Conservation (phyloP, 495 filamentous ascomycete genomes). For the Penicillium cinerascens region DNA sequence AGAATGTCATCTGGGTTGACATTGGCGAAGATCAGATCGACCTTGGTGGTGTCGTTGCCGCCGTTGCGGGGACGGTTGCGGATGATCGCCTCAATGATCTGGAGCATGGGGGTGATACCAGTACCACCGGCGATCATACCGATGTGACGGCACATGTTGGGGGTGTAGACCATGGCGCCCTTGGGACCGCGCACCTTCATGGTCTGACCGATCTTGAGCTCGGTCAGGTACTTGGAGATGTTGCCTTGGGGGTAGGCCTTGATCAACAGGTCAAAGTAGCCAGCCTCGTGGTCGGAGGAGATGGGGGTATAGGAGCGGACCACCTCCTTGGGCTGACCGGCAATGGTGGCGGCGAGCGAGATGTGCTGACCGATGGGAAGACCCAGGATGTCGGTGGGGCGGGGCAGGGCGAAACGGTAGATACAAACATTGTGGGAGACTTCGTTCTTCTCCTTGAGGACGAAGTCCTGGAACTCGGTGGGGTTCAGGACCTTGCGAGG, state of each 20-base stretch:
- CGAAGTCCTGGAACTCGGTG: slow-evolving; percentile 81
- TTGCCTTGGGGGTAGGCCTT: slow-evolving; percentile 97
- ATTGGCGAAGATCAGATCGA: slow-evolving; percentile 95
- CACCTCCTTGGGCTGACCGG: slow-evolving; percentile 77
- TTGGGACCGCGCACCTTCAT: slow-evolving; percentile 91
- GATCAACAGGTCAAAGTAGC: slow-evolving; percentile 93
- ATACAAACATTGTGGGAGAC: slow-evolving; percentile 98
- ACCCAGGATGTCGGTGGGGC: slow-evolving; percentile 76
- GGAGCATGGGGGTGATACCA: slow-evolving; percentile 97
- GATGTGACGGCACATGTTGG: slow-evolving; percentile 89
- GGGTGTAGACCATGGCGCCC: slow-evolving; percentile 93
- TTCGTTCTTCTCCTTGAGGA: slow-evolving; percentile 83
- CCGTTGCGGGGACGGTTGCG: slow-evolving; percentile 66
- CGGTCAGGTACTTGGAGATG: slow-evolving; percentile 86
- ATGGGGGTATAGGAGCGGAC: slow-evolving; percentile 97
- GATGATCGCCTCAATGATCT: slow-evolving; percentile 87
- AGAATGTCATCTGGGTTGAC: slow-evolving; percentile 91
- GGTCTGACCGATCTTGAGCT: slow-evolving; percentile 74
- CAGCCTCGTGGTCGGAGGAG: slow-evolving; percentile 84
- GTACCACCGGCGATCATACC: slow-evolving; percentile 98
- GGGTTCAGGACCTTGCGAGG: slow-evolving; percentile 81
- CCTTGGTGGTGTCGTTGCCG: slow-evolving; percentile 76
- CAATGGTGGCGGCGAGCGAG: slow-evolving; percentile 80
- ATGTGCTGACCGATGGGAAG: slow-evolving; percentile 98
- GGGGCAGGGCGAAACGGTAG: slow-evolving; percentile 86